Base-by-base conservation (phyloP, 225 moss, liverwort and hornwort species). In the Marchantia polymorpha region DNA sequence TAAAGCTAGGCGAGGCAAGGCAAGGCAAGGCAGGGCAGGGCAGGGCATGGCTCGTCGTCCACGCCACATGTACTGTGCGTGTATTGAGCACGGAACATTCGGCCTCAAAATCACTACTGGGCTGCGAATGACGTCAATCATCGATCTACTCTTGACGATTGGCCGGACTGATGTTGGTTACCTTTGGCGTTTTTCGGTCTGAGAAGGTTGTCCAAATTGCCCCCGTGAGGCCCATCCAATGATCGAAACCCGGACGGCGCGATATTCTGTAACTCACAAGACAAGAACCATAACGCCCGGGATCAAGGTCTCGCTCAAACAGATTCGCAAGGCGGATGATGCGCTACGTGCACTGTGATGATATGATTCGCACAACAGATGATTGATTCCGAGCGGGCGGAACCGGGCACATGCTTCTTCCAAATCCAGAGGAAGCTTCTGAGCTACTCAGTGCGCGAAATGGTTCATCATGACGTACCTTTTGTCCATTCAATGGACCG, bases 131-230 rank as follows among this genome's bases (percentile, higher is more conserved):
- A 67, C 12, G 67, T 67, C 67, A 67, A 67, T 29, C 67, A 64
- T 64, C n/a, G 7, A 22, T 23, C 3, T 16, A 7, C 58, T 15
- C 58, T 58, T 15, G 30, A 67, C 30, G 29, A 48, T 7, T 47
- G 47, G 70, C 47, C 70, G 30, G 20, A 20, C 53, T 22, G 16
- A 25, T 59, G 19, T 0, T n/a, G n/a, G n/a, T n/a, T 84, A 87
- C 87, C 87, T 85, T 83, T 84, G 19, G 74, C 71, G 69, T 85
- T 82, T 72, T 82, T 84, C 50, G 80, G 84, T 54, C 80, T 77
- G 23, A 63, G 29, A 22, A 80, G 71, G 20, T 70, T 79, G 31
- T 81, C 83, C 74, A 83, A 71, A 68, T 70, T 74, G 16, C 26
- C 77, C 51, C 22, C 73, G 78, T 80, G 82, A 46, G 78, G n/a